Evolutionary conservation across 2,329 filamentous ascomycete genomes (phyloP), one percentile per base, ranked within the genome.

Genomic region (Metarhizium album): DNA sequence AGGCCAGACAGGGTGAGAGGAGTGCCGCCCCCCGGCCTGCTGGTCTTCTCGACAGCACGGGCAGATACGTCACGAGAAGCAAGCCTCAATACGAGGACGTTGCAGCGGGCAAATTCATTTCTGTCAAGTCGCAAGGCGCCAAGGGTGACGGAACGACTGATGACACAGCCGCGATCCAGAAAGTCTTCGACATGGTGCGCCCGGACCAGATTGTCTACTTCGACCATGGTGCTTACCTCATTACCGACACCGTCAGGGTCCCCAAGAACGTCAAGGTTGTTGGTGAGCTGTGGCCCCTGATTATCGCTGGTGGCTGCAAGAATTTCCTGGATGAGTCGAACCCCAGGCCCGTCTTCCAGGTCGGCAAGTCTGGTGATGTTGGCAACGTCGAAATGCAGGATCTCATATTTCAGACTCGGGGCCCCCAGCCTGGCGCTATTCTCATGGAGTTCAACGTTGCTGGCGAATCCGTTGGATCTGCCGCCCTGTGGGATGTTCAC

Each of bases 401-500:
- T 62, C 70, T 95, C 53, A 83, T 95, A 60, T 85, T 97, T 59
- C 81, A 88, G 67, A 95, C 90, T 29, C 79, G 82, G 58, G 91
- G 91, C 4, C 74, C 90, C 3, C 84, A 88, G 55, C 86, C 90
- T 0, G 91, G 91, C 57, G 91, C 90, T 18, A 88, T 95, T 62
- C 78, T 96, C 64, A 82, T 96, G 71, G 80, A 96, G 67, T 96
- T 89, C 86, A 96, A 96, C 69, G 74, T 95, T 42, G 81, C 80
- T 42, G 84, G 82, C 35, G 65, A 76, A 58, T 74, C 68, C 50
- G 76, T 83, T 52, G 89, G 88, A 45, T 79, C 82, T 1, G 83
- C 83, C 20, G 91, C 82, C 55, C 83, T 96, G 69, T 98, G 90
- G 87, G 93, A 98, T 62, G 84, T 90, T n/a, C 93, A 98, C 74